phyloP scores from a whole-genome alignment of 2,329 filamentous ascomycete species.

The Phaeomoniella chlamydospora region DNA sequence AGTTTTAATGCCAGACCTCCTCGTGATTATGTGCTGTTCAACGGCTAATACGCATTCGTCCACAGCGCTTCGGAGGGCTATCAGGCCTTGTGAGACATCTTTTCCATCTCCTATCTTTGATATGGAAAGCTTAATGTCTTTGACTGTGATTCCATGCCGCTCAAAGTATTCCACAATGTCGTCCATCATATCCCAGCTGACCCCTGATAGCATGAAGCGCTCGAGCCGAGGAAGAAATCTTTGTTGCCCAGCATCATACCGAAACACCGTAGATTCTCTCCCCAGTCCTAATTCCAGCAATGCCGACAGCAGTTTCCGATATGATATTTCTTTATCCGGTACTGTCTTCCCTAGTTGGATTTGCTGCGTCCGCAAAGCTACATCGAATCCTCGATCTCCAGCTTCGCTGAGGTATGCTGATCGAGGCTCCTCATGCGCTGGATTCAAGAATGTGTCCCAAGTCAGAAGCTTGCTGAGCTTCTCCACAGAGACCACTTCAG shows the following conservation, averaged over 20 bases:
- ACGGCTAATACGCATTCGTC: not conserved
- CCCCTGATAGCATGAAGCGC: conserved; percentile 33
- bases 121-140: too few species aligned
- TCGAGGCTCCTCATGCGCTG: conserved; percentile 14
- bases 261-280: conserved; percentile 28
- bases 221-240: conserved; percentile 25
- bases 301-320: conserved; percentile 21
- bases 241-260: conserved; percentile 19
- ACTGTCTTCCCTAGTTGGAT: not conserved
- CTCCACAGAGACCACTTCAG: conserved; percentile 9
- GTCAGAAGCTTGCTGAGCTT: conserved; percentile 11
- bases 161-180: too few species aligned
- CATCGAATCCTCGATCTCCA: conserved; percentile 23
- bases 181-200: too few species aligned
- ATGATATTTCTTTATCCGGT: not conserved
- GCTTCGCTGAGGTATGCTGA: conserved; percentile 30
- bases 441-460: conserved; percentile 26
- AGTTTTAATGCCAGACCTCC: not conserved
- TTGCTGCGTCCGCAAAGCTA: conserved; percentile 12
- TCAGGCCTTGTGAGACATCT: conserved; percentile 12
- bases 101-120: too few species aligned
- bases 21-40: not conserved
- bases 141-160: too few species aligned
- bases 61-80: not conserved
- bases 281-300: conserved; percentile 26